Percentiles rank a stretch among this genome's conserved stretches.
phyloP scores from a whole-genome alignment of 768 basidiomycete species.

The Termitomyces heimii region DNA sequence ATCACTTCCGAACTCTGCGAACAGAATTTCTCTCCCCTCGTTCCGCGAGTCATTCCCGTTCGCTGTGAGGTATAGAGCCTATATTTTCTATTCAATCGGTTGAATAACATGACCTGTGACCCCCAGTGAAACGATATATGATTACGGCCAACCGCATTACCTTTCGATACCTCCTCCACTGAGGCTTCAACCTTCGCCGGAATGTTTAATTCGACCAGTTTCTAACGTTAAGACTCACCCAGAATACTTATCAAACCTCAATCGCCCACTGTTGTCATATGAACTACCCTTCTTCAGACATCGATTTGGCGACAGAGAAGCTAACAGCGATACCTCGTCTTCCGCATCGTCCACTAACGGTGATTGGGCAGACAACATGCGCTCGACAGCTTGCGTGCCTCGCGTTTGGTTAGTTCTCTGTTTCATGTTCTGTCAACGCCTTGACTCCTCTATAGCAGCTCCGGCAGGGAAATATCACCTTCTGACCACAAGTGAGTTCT shows the following conservation, averaged over 20 bases:
- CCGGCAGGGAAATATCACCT: not conserved
- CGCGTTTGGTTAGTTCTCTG: conserved; percentile 4
- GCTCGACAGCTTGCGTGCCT: not conserved
- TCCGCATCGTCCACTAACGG: conserved; percentile 4
- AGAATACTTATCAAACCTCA: not conserved
- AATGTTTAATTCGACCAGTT: not conserved
- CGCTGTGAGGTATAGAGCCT: conserved; percentile 5
- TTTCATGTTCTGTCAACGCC: not conserved
- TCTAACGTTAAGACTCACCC: not conserved
- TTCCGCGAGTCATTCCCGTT: conserved; percentile 14
- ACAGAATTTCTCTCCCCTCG: conserved; percentile 11
- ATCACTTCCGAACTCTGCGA: not conserved
- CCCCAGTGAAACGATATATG: not conserved
- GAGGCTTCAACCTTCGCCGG: not conserved
- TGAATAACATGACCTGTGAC: not conserved
- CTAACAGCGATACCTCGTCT: not conserved
- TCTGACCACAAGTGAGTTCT: not conserved
- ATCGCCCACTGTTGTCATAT: not conserved
- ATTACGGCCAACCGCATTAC: not conserved
- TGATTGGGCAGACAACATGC: conserved; percentile 1
- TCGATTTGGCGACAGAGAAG: not conserved
- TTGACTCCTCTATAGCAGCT: not conserved
- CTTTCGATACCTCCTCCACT: not conserved
- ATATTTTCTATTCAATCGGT: not conserved
- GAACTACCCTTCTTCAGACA: not conserved